A percentile compares a stretch with the other conserved stretches of the same genome.
Conservation (phyloP, 495 filamentous ascomycete species). For the Podospora conica region DNA sequence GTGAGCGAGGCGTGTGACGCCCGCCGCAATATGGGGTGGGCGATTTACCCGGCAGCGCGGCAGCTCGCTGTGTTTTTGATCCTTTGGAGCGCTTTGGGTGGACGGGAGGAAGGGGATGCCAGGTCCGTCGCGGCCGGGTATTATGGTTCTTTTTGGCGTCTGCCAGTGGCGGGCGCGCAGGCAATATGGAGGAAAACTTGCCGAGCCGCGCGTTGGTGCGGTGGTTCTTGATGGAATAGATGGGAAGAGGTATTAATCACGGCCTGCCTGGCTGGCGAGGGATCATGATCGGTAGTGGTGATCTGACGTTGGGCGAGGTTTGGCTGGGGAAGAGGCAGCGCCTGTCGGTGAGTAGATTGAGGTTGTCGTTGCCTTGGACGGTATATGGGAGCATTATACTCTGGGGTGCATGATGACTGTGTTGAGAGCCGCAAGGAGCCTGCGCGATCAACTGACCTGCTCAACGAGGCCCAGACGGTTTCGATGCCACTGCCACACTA, state of each 20-base stretch:
- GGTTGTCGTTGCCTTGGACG: not conserved
- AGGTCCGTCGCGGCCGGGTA: conserved; percentile 12
- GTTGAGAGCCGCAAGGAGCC: not conserved
- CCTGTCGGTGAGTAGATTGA: not conserved
- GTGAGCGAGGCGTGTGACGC: not conserved
- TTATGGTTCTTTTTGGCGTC: not conserved
- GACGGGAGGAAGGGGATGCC: not conserved
- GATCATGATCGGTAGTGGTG: not conserved
- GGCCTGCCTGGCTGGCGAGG: not conserved
- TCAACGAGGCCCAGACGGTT: not conserved
- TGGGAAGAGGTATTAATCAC: not conserved
- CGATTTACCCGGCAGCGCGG: conserved; percentile 20
- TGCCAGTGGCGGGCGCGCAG: not conserved
- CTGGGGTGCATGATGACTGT: not conserved
- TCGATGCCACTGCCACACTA: too few relatives aligned
- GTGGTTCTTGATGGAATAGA: not conserved
- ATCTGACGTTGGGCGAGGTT: not conserved
- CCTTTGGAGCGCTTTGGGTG: not conserved
- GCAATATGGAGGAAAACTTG: not conserved
- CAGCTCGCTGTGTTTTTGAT: not conserved
- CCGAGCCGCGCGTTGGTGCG: not conserved
- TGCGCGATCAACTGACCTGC: not conserved
- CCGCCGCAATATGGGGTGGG: conserved; percentile 13
- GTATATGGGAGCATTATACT: not conserved
- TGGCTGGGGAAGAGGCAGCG: not conserved